phyloP scores from a whole-genome alignment of 2,329 filamentous ascomycete species.

The Cladosporium velox region DNA sequence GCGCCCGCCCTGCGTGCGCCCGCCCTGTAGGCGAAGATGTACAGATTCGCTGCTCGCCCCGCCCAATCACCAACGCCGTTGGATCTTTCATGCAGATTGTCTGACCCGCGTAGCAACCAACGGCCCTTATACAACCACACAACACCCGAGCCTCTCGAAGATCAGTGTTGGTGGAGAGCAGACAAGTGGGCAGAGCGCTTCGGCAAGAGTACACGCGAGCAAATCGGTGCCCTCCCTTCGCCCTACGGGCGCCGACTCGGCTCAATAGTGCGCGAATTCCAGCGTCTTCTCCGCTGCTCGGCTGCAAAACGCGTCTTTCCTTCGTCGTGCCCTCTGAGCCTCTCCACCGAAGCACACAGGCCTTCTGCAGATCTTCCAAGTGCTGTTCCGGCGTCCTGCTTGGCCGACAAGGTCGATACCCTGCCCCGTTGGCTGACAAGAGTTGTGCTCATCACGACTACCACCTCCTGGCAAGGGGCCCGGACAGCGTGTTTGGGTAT shows the following conservation, averaged over 20 bases:
- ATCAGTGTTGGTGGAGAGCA: background rate
- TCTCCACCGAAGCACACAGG: slow-evolving; percentile 17
- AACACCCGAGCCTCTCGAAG: slow-evolving; percentile 4
- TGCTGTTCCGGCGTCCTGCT: background rate
- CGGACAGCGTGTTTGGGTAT: background rate
- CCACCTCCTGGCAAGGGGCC: slow-evolving; percentile 6
- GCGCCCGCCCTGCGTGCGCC: background rate
- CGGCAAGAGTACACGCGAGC: slow-evolving; percentile 8
- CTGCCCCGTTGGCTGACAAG: background rate
- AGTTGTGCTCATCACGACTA: slow-evolving; percentile 3
- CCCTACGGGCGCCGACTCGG: slow-evolving; percentile 15
- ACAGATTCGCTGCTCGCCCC: background rate
- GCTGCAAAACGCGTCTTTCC: background rate
- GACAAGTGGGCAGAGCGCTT: background rate
- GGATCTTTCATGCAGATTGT: slow-evolving; percentile 13
- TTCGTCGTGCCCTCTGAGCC: background rate
- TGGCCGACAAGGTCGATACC: slow-evolving; percentile 11
- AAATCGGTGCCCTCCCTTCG: slow-evolving; percentile 17
- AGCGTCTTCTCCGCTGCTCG: slow-evolving; percentile 9
- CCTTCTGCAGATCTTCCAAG: slow-evolving; percentile 22
- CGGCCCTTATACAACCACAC: slow-evolving; percentile 18
- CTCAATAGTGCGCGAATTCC: slow-evolving; percentile 13
- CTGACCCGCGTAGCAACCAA: slow-evolving; percentile 17
- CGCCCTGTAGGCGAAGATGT: background rate
- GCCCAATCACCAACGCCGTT: slow-evolving; percentile 4